Base-by-base conservation (phyloP, 2,329 filamentous ascomycete species). In the Exophiala bonariae region DNA sequence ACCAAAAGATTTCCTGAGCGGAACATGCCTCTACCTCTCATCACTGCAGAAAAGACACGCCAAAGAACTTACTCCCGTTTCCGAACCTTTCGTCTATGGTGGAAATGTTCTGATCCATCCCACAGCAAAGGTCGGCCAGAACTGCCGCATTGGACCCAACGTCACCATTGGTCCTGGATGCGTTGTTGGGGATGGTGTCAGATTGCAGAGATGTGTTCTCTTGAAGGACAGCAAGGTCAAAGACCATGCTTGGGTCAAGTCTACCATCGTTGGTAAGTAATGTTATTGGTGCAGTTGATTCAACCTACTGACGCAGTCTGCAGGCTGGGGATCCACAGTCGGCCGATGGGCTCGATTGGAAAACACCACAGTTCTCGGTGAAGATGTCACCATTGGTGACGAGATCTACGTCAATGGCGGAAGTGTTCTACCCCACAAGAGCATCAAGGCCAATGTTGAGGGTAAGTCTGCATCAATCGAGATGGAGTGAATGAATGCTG, bases 191-290 rank as follows among this genome's bases (percentile, higher is more conserved):
- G 92, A 99, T 58, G 93, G 92, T 66, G 93, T 96, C 33, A 84
- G 92, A 60, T 80, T 99, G 58, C 92, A 97, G 74, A 85, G 93
- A 61, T 96, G 88, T 64, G 93, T 97, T 18, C 74, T 99, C 47
- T 80, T 99, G 57, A 81, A 86, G 54, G 87, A 89, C 63, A 89
- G 86, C 73, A 96, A 95, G 77, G 86, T 96, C 72, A 96, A 96
- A 81, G 93, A 99, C 68, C 92, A 99, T 69, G 93, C 93, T 38
- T 97, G 92, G 92, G 82, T 99, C 70, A 97, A 97, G 83, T 95
- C 88, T 67, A 93, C 92, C 62, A 97, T 99, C 68, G 90, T 97
- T 43, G 92, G 52, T 55, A 20, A 38, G 52, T 55, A 20, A 14
- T 30, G 3, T n/a, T 44, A 5, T 32, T n/a, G 16, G n/a, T 6